phyloP scores from a whole-genome alignment of 768 basidiomycete species.

The Sarcomyxa edulis region DNA sequence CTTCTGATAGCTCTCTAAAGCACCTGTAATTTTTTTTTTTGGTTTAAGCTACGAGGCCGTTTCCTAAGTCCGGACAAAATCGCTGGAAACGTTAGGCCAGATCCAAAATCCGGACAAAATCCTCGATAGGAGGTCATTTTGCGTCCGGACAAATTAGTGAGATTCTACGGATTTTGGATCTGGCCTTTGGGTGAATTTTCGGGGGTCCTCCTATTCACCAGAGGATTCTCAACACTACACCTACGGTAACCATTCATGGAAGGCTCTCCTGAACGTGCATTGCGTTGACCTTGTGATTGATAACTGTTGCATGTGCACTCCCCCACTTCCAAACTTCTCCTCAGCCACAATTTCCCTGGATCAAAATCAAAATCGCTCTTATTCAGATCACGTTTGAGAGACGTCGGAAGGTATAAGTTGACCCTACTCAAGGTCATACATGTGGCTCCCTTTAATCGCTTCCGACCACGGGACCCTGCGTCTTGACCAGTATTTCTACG shows the following conservation, averaged over 20 bases:
- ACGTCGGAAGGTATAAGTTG: neutral
- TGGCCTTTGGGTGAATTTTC: too few relatives aligned
- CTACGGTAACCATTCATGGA: too few relatives aligned
- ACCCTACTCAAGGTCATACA: neutral
- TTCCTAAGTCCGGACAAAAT: neutral
- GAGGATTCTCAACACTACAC: too few relatives aligned
- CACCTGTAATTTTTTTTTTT: neutral
- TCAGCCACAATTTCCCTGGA: constrained; percentile 1
- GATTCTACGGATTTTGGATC: too few relatives aligned
- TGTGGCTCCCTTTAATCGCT: constrained; percentile 16
- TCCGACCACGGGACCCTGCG: constrained; percentile 19
- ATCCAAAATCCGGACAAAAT: neutral
- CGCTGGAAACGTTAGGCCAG: constrained; percentile 2
- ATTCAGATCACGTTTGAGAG: neutral
- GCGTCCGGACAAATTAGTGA: too few relatives aligned
- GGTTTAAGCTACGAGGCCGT: neutral
- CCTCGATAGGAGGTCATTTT: neutral
- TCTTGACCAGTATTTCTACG: too few relatives aligned
- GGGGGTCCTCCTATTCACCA: too few relatives aligned
- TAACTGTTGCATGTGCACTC: too few relatives aligned
- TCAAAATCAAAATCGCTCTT: neutral
- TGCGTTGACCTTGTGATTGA: too few relatives aligned
- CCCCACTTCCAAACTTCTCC: too few relatives aligned
- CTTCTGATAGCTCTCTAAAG: neutral
- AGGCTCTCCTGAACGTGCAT: too few relatives aligned